Base-by-base conservation (phyloP, 768 basidiomycete species). In the Rhodotorula kratochvilovae region DNA sequence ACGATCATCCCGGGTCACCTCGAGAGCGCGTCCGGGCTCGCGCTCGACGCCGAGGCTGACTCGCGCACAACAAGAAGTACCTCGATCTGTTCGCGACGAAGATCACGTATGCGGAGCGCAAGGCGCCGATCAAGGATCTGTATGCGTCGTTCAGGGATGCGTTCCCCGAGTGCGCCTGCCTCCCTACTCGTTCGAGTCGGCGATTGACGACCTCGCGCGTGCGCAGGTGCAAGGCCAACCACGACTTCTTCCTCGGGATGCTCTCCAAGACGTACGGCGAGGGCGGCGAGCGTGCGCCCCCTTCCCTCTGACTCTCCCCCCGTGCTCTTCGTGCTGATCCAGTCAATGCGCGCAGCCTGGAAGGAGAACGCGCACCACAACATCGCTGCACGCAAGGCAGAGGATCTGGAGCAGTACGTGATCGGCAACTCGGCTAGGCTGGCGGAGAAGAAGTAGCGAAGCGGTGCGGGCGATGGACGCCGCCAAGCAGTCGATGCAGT, bases 221-320 rank as follows among this genome's bases (percentile, higher is more conserved):
- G 11, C 25, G 27, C 58, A 59, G 58, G 11, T 42, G n/a, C 53
- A 56, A 23, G 29, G 23, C n/a, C 23, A 65, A 55, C 51, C 33
- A 65, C 51, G 63, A 31, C 29, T 65, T 65, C 63, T 65, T 65
- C 39, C 45, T 65, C 42, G 43, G 43, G 10, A 55, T 39, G 53
- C 51, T 65, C 5, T 31, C 35, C 21, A 43, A 53, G 19, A 45
- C 43, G 25, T 56, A n/a, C 53, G 63, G 63, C 29, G 63, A 55
- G 33, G 63, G 63, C 10, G 63, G 63, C 31, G 33, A 55, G 19
- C 31, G 54, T 55, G 31, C 29, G 54, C 11, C 19, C 16, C 12
- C 31, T 21, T 19, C 19, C 54, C 31, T 35, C 46, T 21, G n/a
- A n/a, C n/a, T n/a, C n/a, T n/a, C n/a, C n/a, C n/a, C n/a, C n/a